phyloP scores from a whole-genome alignment of 176 grass and related monocot species.

The Zoysia japonica region DNA sequence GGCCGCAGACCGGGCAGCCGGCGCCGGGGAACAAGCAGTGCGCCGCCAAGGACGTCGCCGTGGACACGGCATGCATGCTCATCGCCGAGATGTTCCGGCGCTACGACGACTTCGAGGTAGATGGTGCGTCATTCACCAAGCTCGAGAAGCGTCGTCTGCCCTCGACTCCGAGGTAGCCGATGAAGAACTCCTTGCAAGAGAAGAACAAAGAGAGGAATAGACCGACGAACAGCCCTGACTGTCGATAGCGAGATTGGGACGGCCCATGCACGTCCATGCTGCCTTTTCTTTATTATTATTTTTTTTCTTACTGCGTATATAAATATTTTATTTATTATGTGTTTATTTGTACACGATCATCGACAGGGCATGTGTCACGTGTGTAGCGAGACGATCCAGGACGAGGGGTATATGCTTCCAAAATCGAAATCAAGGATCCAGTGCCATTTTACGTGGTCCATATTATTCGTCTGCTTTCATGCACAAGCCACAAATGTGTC shows the following conservation, averaged over 20 bases:
- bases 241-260: constrained; percentile 1
- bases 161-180: too few relatives aligned
- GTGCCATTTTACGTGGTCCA: too few relatives aligned
- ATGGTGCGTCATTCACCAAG: constrained; percentile 47
- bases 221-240: background rate
- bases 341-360: background rate
- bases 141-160: constrained; percentile 37
- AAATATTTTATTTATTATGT: too few relatives aligned
- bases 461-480: too few relatives aligned
- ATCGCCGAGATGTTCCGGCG: constrained; percentile 67
- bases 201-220: background rate
- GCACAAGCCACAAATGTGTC: too few relatives aligned
- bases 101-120: constrained; percentile 74
- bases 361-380: background rate
- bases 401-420: too few relatives aligned
- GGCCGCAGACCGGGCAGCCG: constrained; percentile 59
- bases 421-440: too few relatives aligned
- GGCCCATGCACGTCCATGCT: background rate
- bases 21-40: constrained; percentile 75
- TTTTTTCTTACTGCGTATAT: too few relatives aligned
- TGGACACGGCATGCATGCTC: constrained; percentile 81
- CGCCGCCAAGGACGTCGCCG: constrained; percentile 82
- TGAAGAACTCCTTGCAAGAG: background rate
- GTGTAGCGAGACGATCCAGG: too few relatives aligned
- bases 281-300: too few relatives aligned